Conservation (phyloP, 2,329 filamentous ascomycete species). For the Fusarium miscanthi region DNA sequence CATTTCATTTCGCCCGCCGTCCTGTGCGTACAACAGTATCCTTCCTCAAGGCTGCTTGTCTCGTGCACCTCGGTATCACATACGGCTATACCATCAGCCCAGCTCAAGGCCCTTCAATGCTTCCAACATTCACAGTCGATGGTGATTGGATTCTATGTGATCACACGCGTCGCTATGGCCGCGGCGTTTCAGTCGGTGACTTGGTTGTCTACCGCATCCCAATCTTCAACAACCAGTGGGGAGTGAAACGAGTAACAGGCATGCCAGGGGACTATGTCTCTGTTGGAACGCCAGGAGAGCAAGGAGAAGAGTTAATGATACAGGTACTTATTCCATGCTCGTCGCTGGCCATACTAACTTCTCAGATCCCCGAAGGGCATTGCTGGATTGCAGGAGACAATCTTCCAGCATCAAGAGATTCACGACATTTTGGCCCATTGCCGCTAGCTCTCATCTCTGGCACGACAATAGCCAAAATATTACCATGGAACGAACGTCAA, state of each 20-base stretch:
- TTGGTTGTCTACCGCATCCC: slow-evolving; percentile 84
- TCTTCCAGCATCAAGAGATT: slow-evolving; percentile 84
- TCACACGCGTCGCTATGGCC: slow-evolving; percentile 75
- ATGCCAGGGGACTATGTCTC: slow-evolving; percentile 82
- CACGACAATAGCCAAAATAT: slow-evolving; percentile 77
- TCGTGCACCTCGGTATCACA: slow-evolving; percentile 59
- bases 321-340: slow-evolving; percentile 61
- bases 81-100: slow-evolving; percentile 71
- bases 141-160: slow-evolving; percentile 78
- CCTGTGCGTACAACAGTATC: slow-evolving; percentile 53
- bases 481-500: slow-evolving; percentile 62
- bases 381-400: slow-evolving; percentile 95
- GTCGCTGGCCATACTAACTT: slow-evolving; percentile 2
- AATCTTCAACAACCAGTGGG: slow-evolving; percentile 67
- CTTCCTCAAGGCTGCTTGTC: slow-evolving; percentile 54
- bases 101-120: slow-evolving; percentile 84
- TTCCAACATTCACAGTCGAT: slow-evolving; percentile 78
- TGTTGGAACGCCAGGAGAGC: slow-evolving; percentile 68
- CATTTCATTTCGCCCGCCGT: slow-evolving; percentile 52
- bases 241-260: slow-evolving; percentile 83
- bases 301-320: slow-evolving; percentile 66
- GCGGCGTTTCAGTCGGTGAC: slow-evolving; percentile 78
- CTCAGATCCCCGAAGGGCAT: slow-evolving; percentile 87
- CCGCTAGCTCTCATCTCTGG: slow-evolving; percentile 86
- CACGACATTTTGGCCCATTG: slow-evolving; percentile 84